Conservation (phyloP, 1,284 basidiomycete genomes). For the Marasmius tenuissimus region DNA sequence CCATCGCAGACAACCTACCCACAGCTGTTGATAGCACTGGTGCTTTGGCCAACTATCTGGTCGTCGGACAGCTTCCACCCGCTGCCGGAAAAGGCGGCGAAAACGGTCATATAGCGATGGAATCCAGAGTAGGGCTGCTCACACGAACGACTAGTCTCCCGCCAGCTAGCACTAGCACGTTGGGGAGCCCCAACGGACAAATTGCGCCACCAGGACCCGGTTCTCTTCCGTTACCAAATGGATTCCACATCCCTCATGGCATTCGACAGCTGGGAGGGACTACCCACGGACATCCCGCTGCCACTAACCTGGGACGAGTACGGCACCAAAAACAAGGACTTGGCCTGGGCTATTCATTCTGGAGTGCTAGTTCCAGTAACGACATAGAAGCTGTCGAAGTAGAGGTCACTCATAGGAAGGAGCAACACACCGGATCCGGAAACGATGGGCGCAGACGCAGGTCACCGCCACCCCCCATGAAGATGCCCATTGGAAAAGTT, state of each 20-base stretch:
- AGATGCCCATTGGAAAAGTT: neutral
- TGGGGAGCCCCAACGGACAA: neutral
- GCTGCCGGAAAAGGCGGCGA: conserved; percentile 1
- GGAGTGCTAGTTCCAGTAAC: conserved; percentile 44
- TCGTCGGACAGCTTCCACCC: conserved; percentile 34
- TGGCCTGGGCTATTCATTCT: conserved; percentile 41
- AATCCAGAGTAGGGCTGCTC: conserved; percentile 2
- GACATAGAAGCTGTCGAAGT: conserved; percentile 30
- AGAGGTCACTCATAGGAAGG: conserved; percentile 15
- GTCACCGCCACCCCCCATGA: conserved; percentile 15
- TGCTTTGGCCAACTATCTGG: conserved; percentile 92
- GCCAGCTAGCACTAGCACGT: neutral
- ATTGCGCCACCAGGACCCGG: neutral
- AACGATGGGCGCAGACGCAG: conserved; percentile 20
- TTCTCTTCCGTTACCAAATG: neutral
- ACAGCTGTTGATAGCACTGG: conserved; percentile 96
- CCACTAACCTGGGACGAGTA: neutral
- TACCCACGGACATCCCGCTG: conserved; percentile 1
- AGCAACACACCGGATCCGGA: neutral
- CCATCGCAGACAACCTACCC: conserved; percentile 76
- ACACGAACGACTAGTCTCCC: neutral
- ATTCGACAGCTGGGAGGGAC: neutral
- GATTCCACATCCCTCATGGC: neutral
- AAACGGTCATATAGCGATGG: conserved; percentile 2
- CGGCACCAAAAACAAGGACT: neutral